Percentiles rank a stretch among this genome's conserved stretches.
These are phyloP conservation scores for Eutrema japonicum DNA, from an alignment of 345 rosid genomes.

Conservation along the genomic window DNA sequence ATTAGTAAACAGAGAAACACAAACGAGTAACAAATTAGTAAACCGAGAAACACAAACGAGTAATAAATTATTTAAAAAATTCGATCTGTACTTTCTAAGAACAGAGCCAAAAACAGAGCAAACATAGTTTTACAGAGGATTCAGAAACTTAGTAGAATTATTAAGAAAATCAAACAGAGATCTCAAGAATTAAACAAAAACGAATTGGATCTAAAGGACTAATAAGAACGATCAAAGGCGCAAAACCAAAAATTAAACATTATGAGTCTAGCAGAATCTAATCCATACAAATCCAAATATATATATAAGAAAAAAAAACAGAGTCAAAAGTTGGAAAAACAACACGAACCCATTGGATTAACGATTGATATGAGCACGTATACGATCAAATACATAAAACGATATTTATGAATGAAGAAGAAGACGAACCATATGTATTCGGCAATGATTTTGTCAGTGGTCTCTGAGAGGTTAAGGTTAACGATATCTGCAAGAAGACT, in stretches of 20 bases:
- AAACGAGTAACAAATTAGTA: too few species aligned
- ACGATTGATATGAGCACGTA: neutral
- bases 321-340: neutral
- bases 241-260: neutral
- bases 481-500: slow-evolving; percentile 69
- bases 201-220: neutral
- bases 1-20: neutral
- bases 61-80: neutral
- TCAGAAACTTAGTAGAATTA: neutral
- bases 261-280: neutral
- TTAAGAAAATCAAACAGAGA: slow-evolving; percentile 11
- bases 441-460: slow-evolving; percentile 77
- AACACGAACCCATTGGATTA: slow-evolving; percentile 19
- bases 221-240: neutral
- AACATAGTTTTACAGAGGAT: neutral
- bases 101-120: slow-evolving; percentile 31
- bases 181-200: neutral
- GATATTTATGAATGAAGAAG: slow-evolving; percentile 21
- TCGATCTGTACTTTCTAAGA: neutral
- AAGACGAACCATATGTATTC: slow-evolving; percentile 82
- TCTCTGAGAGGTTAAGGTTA: slow-evolving; percentile 80
- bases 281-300: neutral
- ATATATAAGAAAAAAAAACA: neutral
- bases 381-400: neutral
- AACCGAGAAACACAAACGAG: neutral